Evolutionary conservation across 2,329 filamentous ascomycete species (phyloP), one percentile per base, ranked within the genome.

Genomic region (Fusarium napiforme): DNA sequence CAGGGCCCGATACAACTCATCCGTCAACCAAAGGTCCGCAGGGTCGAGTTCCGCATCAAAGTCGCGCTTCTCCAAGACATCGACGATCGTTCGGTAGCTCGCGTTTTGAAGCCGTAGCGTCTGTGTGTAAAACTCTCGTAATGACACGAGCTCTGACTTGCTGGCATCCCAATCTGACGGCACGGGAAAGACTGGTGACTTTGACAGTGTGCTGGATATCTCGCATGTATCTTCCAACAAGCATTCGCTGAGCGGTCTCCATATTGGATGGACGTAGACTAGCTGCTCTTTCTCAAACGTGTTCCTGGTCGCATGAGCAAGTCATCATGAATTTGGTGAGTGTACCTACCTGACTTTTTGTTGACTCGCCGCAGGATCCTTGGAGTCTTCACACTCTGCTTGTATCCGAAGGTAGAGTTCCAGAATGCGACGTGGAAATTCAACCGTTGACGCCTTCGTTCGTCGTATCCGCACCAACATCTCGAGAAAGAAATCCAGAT

Each of bases 351-450:
- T 77, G 53, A 77, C 68, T 71, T 59, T 66, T 12, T 70, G 53
- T 21, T 63, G 66, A 9, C 56, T 63, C 26, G 49, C 62, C 21
- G 57, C 40, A 21, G 58, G 49, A 30, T 77, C 66, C 15, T 60
- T 63, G 1, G 73, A 73, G 12, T 65, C 64, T 23, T 71, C 74
- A 15, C 73, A 75, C 47, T 72, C 68, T 36, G 75, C 75, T 45
- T 73, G 68, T 34, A 77, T 77, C 26, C 75, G 64, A 42, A 77
- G 73, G 49, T 77, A 77, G 5, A 77, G 62, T 26, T 77, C 75
- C 66, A 77, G 9, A 21, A 77, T 64, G n/a, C 75, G 69, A 23
- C 68, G 75, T 0, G 75, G 75, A 55, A 74, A 77, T 43, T 75
- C 66, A 47, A 77, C 71, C 7, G 64, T 70, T 5, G 46, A 39